Evolutionary conservation across 495 filamentous ascomycete genomes (phyloP), one percentile per base, ranked within the genome.

Genomic region (Xylaria curta): DNA sequence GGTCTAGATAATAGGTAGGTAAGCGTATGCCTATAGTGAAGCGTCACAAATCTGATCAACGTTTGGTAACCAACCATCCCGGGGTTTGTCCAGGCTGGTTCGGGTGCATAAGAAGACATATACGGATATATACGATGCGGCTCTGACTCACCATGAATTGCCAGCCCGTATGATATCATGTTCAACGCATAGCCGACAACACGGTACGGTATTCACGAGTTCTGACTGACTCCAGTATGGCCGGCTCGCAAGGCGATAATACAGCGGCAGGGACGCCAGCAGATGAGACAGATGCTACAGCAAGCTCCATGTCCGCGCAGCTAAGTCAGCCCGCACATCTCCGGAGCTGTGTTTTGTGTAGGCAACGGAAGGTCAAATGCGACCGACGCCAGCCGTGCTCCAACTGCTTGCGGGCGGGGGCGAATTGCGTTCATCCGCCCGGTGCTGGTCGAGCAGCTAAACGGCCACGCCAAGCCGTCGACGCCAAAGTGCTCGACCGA

Each of bases 311-410:
- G 9, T 36, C 53, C 17, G 19, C 66, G 19, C 56, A 59, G 26
- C 24, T 24, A 12, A 19, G 33, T 19, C 69, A 71, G 26, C 51
- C 62, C 42, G 9, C 70, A 24, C 53, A 72, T 63, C 54, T 72
- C 4, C 70, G 70, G 31, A 72, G 63, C 58, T 74, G 73, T 60
- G 47, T 68, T 47, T 38, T 74, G 59, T 74, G 73, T 44, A 68
- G 70, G 69, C 69, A 72, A 28, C 65, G 73, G 28, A 74, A 74
- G 40, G 73, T 74, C 59, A 71, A 71, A 68, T 74, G 73, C 31
- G 73, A 74, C 26, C 58, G 69, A 15, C 69, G 44, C 31, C 73
- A 69, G 13, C 73, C 73, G 21, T 75, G 73, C 21, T 66, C 73
- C 64, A 69, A 65, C 49, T 75, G 73, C 31, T 9, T 70, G 21